Base-by-base conservation (phyloP, 345 rosid genomes). In the Cardamine chenopodiifolia region DNA sequence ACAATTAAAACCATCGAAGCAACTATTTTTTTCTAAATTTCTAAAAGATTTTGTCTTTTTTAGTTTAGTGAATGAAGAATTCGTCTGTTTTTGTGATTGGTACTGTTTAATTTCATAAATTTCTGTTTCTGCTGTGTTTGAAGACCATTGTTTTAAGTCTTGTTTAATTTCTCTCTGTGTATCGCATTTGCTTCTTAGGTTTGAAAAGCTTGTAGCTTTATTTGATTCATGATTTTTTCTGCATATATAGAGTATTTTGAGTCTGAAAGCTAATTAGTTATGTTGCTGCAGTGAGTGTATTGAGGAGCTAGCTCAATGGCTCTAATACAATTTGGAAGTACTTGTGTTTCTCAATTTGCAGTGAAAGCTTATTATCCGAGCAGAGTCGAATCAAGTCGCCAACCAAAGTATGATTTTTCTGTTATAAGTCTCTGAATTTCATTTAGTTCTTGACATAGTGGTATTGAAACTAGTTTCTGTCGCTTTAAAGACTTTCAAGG, bases 241-340 rank as follows among this genome's bases (percentile, higher is more conserved):
- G 12, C 7, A 10, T 13, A 19, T 47, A 1, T 72, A 7, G 20
- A 52, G 45, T 53, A 3, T 15, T 31, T 40, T 28, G 32, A 40
- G 9, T 12, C 22, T 26, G 1, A 15, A 25, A 18, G 50, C 22
- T 52, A 0, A 3, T 53, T 62, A 29, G 2, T 29, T 54, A 44
- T 63, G 54, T 77, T 37, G 50, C 77, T 37, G 50, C 79, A 62
- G 54, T 53, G 69, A 79, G 82, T 57, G 63, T 63, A 70, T 58
- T 47, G 53, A 49, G 20, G 59, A 58, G 78, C 67, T 48, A 49
- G 31, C 31, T 29, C 31, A 14, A 91, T 93, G 98, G 97, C 96
- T 61, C 70, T 88, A 22, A 60, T 85, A 82, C 91, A 89, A 65
- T 89, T 82, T 81, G 96, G 94, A 81, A 89, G 82, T 70, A 78